phyloP scores from a whole-genome alignment of 208 protist species.

The Entamoeba moshkovskii region DNA sequence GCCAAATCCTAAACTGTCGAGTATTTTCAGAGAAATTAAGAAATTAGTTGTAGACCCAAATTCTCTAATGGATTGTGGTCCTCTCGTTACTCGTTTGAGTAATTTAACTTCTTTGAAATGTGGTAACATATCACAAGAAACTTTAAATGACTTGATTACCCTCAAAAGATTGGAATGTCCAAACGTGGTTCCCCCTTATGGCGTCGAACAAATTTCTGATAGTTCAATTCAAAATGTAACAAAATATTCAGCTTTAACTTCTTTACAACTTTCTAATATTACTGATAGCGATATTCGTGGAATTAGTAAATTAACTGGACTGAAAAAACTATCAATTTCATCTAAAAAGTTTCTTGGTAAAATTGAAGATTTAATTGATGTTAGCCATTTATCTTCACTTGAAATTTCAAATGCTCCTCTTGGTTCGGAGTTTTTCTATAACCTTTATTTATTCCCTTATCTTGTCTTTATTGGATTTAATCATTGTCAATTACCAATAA shows the following conservation, averaged over 20 bases:
- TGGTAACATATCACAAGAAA: not conserved
- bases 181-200: not conserved
- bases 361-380: not conserved
- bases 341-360: not conserved
- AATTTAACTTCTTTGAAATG: not conserved
- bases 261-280: not conserved
- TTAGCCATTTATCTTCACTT: not conserved
- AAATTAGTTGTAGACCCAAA: not conserved
- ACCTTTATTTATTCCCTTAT: not conserved
- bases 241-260: not conserved
- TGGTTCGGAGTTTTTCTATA: not conserved
- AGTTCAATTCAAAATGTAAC: not conserved
- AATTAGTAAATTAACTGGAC: not conserved
- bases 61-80: not conserved
- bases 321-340: not conserved
- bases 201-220: not conserved
- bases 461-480: not conserved
- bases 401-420: not conserved
- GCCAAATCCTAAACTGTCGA: not conserved
- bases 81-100: not conserved
- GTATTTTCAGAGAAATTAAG: not conserved
- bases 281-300: not conserved
- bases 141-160: not conserved
- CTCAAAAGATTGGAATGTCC: not conserved
- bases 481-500: not conserved